phyloP scores from a whole-genome alignment of 2,329 filamentous ascomycete genomes.

The Scopulariopsis brevicaulis region DNA sequence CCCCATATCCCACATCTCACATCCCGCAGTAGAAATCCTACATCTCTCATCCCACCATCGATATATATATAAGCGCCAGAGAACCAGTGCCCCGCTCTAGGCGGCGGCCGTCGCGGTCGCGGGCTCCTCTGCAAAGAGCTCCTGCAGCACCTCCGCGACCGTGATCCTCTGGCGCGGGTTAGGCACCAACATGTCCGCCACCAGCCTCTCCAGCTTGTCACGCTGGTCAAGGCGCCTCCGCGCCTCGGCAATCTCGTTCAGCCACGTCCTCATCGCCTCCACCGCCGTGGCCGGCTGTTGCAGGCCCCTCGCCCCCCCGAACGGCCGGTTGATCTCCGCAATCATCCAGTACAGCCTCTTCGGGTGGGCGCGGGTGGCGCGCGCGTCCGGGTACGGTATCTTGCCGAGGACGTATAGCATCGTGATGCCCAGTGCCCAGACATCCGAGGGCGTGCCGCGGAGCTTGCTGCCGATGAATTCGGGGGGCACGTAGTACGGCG shows the following conservation, averaged over 20 bases:
- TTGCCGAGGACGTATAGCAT: constrained; percentile 48
- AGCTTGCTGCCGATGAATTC: constrained; percentile 45
- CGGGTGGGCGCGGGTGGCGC: constrained; percentile 33
- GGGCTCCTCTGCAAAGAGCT: constrained; percentile 23
- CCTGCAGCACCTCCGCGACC: constrained; percentile 36
- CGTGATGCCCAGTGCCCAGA: constrained; percentile 48
- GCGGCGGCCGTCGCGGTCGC: background rate
- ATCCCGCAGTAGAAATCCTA: background rate
- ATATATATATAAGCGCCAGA: background rate
- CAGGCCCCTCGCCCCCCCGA: constrained; percentile 14
- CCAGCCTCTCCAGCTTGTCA: constrained; percentile 38
- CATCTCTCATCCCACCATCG: background rate
- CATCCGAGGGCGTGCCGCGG: constrained; percentile 42
- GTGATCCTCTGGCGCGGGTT: constrained; percentile 40
- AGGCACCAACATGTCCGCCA: constrained; percentile 41
- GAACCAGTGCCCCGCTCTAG: background rate
- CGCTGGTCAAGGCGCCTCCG: constrained; percentile 30
- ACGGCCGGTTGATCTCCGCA: constrained; percentile 37
- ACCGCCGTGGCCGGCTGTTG: constrained; percentile 26
- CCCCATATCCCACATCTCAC: background rate
- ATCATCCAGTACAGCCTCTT: constrained; percentile 47
- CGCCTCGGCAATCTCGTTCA: constrained; percentile 38
- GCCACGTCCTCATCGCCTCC: constrained; percentile 44
- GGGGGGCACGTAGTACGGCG: constrained; percentile 50
- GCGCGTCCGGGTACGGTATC: constrained; percentile 41